Conservation (phyloP, 1,139 yeast species). For the Geotrichum klebahnii region DNA sequence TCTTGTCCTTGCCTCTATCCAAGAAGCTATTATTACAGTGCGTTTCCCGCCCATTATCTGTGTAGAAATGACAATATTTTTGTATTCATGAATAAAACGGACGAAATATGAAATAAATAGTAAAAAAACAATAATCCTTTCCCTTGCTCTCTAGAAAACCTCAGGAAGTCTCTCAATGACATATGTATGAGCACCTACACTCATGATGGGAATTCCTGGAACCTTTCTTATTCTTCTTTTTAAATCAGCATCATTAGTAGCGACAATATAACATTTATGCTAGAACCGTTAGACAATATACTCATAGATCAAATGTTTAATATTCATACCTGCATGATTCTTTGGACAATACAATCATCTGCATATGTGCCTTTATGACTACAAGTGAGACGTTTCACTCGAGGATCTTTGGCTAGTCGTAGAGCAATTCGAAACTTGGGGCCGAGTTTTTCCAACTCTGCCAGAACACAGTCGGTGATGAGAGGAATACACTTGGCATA, state of each 20-base stretch:
- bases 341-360: slow-evolving; percentile 89
- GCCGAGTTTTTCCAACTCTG: slow-evolving; percentile 92
- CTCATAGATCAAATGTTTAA: background rate
- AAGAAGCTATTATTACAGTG: background rate
- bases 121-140: no score
- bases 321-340: slow-evolving; percentile 61
- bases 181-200: slow-evolving; percentile 90
- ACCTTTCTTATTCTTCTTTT: slow-evolving; percentile 91
- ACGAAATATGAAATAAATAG: slow-evolving; percentile 4
- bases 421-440: slow-evolving; percentile 91
- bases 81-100: background rate
- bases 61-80: no score
- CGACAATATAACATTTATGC: slow-evolving; percentile 94
- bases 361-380: slow-evolving; percentile 96
- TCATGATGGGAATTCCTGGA: slow-evolving; percentile 94
- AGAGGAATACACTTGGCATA: slow-evolving; percentile 94
- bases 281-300: background rate
- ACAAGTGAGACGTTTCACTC: slow-evolving; percentile 81
- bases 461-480: slow-evolving; percentile 95
- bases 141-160: slow-evolving; percentile 58
- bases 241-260: slow-evolving; percentile 97
- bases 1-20: no score
- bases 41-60: no score
- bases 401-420: slow-evolving; percentile 86
- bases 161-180: slow-evolving; percentile 94